Conservation (phyloP, 1,284 basidiomycete genomes). For the Moesziomyces globuligerus region DNA sequence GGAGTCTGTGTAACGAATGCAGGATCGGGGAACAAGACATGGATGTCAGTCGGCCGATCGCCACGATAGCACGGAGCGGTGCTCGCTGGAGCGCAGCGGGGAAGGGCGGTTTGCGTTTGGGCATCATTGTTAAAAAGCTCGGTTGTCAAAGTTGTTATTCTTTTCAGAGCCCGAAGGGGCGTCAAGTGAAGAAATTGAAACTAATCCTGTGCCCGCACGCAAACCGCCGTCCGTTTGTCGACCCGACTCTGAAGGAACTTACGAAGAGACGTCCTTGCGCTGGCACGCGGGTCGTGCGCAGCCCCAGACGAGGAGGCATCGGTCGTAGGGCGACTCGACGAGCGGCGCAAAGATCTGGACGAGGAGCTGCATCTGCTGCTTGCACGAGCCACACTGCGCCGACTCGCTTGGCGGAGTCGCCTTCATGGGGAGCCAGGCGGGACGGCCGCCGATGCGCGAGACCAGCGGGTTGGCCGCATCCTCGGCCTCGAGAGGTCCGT, state of each 20-base stretch:
- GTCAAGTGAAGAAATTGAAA: slow-evolving; percentile 68
- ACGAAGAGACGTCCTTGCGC: slow-evolving; percentile 54
- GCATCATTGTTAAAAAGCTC: slow-evolving; percentile 67
- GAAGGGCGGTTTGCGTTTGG: slow-evolving; percentile 5
- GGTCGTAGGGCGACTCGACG: slow-evolving; percentile 62
- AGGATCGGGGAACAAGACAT: slow-evolving; percentile 1
- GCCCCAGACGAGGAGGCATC: slow-evolving; percentile 64
- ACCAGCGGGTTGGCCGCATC: slow-evolving; percentile 66
- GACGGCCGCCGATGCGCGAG: slow-evolving; percentile 62
- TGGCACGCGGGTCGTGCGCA: slow-evolving; percentile 61
- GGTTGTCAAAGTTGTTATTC: slow-evolving; percentile 64
- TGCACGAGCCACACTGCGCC: slow-evolving; percentile 50
- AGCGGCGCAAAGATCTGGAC: slow-evolving; percentile 66
- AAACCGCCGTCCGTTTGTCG: too few species aligned
- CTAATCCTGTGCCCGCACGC: slow-evolving; percentile 61
- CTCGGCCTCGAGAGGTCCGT: slow-evolving; percentile 58
- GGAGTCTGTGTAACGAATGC: slow-evolving; percentile 44
- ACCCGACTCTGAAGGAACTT: slow-evolving; percentile 27
- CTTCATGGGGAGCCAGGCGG: slow-evolving; percentile 60
- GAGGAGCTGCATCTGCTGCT: slow-evolving; percentile 64
- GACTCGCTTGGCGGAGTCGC: slow-evolving; percentile 38
- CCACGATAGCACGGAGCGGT: too few species aligned
- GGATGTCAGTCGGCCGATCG: slow-evolving; percentile 2
- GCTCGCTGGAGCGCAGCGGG: too few species aligned
- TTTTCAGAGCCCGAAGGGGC: slow-evolving; percentile 58